Conservation (phyloP, 2,329 filamentous ascomycete species). For the Diaporthe capsici region DNA sequence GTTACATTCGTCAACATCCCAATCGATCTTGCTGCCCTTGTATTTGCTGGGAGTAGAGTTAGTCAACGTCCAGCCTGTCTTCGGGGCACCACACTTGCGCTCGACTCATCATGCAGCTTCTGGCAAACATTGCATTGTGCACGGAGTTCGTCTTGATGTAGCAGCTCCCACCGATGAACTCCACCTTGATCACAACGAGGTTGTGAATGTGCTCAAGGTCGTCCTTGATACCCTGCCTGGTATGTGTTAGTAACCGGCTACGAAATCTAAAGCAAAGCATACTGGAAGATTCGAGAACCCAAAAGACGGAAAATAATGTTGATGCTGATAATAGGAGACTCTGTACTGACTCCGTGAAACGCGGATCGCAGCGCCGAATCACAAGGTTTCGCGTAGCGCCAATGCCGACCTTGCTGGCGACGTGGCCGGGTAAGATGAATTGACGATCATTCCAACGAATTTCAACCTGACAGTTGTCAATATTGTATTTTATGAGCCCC, state of each 20-base stretch:
- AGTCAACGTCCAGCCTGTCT: conserved; percentile 1
- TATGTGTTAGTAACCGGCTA: background rate
- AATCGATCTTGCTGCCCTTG: conserved; percentile 79
- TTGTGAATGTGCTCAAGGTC: conserved; percentile 89
- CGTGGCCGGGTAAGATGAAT: conserved; percentile 73
- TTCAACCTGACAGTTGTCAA: conserved; percentile 66
- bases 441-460: conserved; percentile 80
- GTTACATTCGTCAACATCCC: conserved; percentile 80
- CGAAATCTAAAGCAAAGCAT: background rate
- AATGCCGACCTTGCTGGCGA: conserved; percentile 72
- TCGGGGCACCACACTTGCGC: conserved; percentile 55
- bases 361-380: conserved; percentile 70
- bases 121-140: conserved; percentile 80
- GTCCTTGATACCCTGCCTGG: conserved; percentile 69
- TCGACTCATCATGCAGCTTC: conserved; percentile 81
- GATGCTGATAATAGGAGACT: background rate
- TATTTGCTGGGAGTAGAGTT: conserved; percentile 65
- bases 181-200: conserved; percentile 77
- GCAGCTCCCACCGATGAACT: conserved; percentile 70
- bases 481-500: background rate
- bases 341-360: conserved; percentile 65
- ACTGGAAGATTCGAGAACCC: background rate
- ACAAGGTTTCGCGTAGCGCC: conserved; percentile 83
- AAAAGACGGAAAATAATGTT: background rate
- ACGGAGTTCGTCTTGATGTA: conserved; percentile 84